These are phyloP conservation scores for Xylaria sp. DNA, from an alignment of 2,329 filamentous ascomycete genomes.

Conservation along the genomic window DNA sequence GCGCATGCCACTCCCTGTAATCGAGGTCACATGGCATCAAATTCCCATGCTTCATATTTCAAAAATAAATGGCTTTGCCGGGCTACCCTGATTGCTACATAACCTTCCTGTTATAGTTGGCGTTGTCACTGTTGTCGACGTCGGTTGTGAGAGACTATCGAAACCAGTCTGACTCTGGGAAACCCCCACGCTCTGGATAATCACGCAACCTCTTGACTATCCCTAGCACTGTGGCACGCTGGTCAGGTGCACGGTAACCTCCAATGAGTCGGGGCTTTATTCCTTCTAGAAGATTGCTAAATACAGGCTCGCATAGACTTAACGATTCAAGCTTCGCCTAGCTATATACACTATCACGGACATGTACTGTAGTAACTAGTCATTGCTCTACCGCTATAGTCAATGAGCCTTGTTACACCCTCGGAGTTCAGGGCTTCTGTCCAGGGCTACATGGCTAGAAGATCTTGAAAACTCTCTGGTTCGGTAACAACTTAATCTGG, in stretches of 20 bases:
- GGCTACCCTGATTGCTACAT: slow-evolving; percentile 2
- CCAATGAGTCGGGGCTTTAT: neutral
- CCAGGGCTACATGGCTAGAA: neutral
- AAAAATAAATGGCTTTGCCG: neutral
- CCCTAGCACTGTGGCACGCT: neutral
- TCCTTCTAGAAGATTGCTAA: neutral
- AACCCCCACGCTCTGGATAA: slow-evolving; percentile 22
- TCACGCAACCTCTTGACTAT: slow-evolving; percentile 8
- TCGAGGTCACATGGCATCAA: neutral
- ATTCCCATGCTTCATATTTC: neutral
- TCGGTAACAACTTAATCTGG: slow-evolving; percentile 23
- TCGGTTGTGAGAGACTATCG: slow-evolving; percentile 9
- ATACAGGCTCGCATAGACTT: neutral
- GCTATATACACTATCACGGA: too few species aligned
- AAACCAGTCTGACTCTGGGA: slow-evolving; percentile 16
- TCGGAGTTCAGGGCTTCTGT: neutral
- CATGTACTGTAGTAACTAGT: neutral
- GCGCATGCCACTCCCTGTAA: neutral
- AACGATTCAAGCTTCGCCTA: neutral
- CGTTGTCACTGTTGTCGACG: slow-evolving; percentile 7
- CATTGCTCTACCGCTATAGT: neutral
- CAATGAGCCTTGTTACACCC: neutral
- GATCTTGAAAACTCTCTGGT: neutral
- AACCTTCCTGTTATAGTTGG: slow-evolving; percentile 27
- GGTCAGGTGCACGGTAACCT: neutral